phyloP scores from a whole-genome alignment of 345 rosid genomes.

The Stellera chamaejasme region DNA sequence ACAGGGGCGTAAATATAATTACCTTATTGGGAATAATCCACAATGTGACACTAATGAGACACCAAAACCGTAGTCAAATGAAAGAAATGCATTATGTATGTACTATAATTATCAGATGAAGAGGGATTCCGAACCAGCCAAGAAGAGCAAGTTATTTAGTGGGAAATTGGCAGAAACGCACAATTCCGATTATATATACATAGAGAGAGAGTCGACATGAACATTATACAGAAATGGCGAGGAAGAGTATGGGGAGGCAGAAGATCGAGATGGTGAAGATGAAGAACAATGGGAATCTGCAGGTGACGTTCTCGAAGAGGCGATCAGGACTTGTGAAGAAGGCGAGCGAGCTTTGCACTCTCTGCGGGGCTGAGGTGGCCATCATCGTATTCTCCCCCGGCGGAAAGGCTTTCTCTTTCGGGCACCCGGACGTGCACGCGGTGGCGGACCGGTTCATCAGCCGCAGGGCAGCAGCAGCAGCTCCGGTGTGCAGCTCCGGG shows the following conservation, averaged over 20 bases:
- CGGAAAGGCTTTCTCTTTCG: conserved; percentile 24
- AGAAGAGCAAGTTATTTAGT: conserved; percentile 13
- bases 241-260: conserved; percentile 25
- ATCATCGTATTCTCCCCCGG: conserved; percentile 30
- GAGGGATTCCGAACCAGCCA: conserved; percentile 8
- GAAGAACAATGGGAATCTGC: conserved; percentile 23
- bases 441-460: conserved; percentile 19
- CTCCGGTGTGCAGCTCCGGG: conserved; percentile 15
- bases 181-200: no score
- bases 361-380: conserved; percentile 30
- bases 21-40: no score
- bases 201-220: no score
- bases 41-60: no score
- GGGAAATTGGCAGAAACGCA: neutral
- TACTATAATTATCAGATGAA: neutral
- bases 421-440: conserved; percentile 26
- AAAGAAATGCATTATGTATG: neutral
- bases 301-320: conserved; percentile 35
- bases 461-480: no score
- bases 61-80: no score
- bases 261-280: conserved; percentile 34
- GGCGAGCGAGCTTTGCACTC: conserved; percentile 33
- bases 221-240: conserved; percentile 16
- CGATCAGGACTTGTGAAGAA: conserved; percentile 29
- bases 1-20: no score